A percentile compares a stretch with the other conserved stretches of the same genome.
Conservation (phyloP, 2,329 filamentous ascomycete genomes). For the Sarocladiaceae sp. region DNA sequence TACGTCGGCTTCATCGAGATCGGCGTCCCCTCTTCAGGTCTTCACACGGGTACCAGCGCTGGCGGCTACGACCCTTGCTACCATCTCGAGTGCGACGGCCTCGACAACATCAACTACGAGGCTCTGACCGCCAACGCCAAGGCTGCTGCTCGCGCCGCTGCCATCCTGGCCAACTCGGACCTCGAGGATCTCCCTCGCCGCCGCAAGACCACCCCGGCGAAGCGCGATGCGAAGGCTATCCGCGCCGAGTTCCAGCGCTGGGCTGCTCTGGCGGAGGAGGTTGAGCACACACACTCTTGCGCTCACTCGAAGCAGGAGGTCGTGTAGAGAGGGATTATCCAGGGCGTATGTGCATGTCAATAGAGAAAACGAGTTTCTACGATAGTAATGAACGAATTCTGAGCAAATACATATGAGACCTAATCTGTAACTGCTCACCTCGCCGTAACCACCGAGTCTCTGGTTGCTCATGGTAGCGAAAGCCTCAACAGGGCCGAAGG, state of each 20-base stretch:
- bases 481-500: too few relatives aligned
- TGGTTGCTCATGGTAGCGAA: too few relatives aligned
- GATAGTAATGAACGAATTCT: too few relatives aligned
- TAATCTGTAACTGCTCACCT: too few relatives aligned
- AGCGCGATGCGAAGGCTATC: constrained; percentile 2
- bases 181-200: constrained; percentile 18
- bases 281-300: constrained; percentile 7
- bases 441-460: too few relatives aligned
- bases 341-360: too few relatives aligned
- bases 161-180: constrained; percentile 21
- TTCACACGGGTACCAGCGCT: constrained; percentile 28
- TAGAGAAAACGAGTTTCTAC: too few relatives aligned
- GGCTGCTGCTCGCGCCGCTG: constrained; percentile 50
- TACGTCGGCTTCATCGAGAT: constrained; percentile 30
- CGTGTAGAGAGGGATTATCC: too few relatives aligned
- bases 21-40: constrained; percentile 30
- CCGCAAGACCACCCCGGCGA: constrained; percentile 3
- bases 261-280: constrained; percentile 4
- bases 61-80: constrained; percentile 29
- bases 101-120: constrained; percentile 34
- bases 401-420: too few relatives aligned
- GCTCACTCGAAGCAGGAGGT: constrained; percentile 3
- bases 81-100: constrained; percentile 33
- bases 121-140: constrained; percentile 32
- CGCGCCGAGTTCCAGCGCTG: constrained; percentile 3